phyloP scores from a whole-genome alignment of 768 basidiomycete genomes.

The Hypholoma sublateritium region DNA sequence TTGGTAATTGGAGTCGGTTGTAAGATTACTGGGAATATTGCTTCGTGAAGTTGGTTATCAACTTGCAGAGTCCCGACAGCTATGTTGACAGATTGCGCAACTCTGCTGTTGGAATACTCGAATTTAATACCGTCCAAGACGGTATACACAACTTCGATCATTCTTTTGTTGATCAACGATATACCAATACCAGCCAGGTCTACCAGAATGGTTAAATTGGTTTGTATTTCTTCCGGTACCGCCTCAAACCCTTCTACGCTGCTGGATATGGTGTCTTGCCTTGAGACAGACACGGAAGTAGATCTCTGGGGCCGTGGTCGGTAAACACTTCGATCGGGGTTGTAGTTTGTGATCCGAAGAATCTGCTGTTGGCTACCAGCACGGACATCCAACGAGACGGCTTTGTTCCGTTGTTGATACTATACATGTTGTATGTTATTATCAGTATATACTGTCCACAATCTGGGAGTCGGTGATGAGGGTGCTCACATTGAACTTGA shows the following conservation, averaged over 20 bases:
- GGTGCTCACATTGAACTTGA: constrained; percentile 70
- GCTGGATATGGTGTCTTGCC: constrained; percentile 72
- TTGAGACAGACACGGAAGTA: constrained; percentile 43
- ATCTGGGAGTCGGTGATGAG: neutral
- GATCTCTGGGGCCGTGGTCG: constrained; percentile 62
- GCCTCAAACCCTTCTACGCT: constrained; percentile 82
- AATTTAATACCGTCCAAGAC: constrained; percentile 78
- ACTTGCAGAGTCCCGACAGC: constrained; percentile 88
- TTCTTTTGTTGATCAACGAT: constrained; percentile 84
- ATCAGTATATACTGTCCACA: neutral
- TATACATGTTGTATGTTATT: constrained; percentile 18
- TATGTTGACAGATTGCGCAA: constrained; percentile 78
- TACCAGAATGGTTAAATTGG: constrained; percentile 65
- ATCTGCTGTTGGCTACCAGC: constrained; percentile 87
- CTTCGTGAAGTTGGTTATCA: constrained; percentile 98
- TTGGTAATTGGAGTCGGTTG: constrained; percentile 90
- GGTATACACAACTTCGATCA: constrained; percentile 89
- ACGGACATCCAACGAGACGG: constrained; percentile 88
- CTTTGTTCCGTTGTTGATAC: constrained; percentile 56
- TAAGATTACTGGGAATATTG: constrained; percentile 89
- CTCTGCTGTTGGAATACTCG: constrained; percentile 77
- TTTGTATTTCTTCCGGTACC: constrained; percentile 68
- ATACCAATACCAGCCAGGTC: constrained; percentile 90
- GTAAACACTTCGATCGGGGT: constrained; percentile 83
- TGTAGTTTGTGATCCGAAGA: constrained; percentile 84